These are phyloP conservation scores for Aureobasidium uvarum DNA, from an alignment of 2,329 filamentous ascomycete genomes.

Conservation along the genomic window DNA sequence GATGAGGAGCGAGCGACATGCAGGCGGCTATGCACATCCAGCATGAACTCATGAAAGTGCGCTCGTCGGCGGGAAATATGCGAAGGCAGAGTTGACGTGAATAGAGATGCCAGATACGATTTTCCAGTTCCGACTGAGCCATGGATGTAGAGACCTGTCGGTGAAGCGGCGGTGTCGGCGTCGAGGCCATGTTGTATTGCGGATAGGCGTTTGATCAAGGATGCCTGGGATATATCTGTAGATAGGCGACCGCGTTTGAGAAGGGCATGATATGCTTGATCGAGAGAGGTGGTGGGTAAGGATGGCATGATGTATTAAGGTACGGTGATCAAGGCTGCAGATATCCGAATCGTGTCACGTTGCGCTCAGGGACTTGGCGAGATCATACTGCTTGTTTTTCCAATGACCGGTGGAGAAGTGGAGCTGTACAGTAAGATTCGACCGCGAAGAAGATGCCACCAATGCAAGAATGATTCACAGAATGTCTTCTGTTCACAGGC, in stretches of 20 bases:
- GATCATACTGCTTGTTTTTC: not conserved
- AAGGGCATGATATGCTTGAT: not conserved
- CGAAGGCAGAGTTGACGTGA: constrained; percentile 65
- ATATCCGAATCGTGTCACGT: not conserved
- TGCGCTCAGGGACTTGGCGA: not conserved
- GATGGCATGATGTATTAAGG: not conserved
- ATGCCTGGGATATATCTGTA: not conserved
- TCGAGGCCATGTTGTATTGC: constrained; percentile 31
- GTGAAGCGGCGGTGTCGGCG: constrained; percentile 35
- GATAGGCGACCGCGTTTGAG: not conserved
- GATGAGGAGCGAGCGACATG: constrained; percentile 36
- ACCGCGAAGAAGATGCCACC: too few species aligned
- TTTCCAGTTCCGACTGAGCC: constrained; percentile 78
- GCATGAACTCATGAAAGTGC: constrained; percentile 82
- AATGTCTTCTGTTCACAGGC: not conserved
- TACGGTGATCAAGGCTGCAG: not conserved
- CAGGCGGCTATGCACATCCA: constrained; percentile 63
- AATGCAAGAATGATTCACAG: not conserved
- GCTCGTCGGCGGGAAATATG: constrained; percentile 52
- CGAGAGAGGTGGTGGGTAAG: not conserved
- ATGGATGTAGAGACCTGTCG: constrained; percentile 68
- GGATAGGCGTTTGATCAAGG: constrained; percentile 32
- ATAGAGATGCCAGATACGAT: constrained; percentile 71
- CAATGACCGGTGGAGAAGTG: too few species aligned
- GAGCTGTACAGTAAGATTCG: too few species aligned